These are phyloP conservation scores for Blastobotrys proliferans DNA, from an alignment of 1,139 yeast genomes.

Conservation along the genomic window DNA sequence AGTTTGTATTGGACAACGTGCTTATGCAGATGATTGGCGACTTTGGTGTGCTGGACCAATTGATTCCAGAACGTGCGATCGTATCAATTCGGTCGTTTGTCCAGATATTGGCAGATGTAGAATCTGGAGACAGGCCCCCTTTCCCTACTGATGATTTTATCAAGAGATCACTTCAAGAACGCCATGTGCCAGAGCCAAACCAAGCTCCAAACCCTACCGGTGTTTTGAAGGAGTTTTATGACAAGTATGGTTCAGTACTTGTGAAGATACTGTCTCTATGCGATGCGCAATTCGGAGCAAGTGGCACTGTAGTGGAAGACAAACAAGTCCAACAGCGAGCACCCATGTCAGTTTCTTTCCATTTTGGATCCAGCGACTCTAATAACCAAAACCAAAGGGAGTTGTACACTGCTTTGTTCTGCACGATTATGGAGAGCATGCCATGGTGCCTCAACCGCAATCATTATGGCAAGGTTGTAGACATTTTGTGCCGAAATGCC, in stretches of 20 bases:
- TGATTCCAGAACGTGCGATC: constrained; percentile 66
- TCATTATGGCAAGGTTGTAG: constrained; percentile 62
- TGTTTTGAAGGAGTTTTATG: constrained; percentile 46
- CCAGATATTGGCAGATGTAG: constrained; percentile 59
- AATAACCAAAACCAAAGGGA: constrained; percentile 26
- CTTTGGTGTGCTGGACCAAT: constrained; percentile 47
- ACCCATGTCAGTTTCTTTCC: constrained; percentile 43
- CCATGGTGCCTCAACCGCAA: constrained; percentile 63
- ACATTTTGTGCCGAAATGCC: constrained; percentile 69
- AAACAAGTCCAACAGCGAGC: constrained; percentile 30
- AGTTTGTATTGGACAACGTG: constrained; percentile 73
- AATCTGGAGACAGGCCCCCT: constrained; percentile 55
- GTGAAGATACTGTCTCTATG: constrained; percentile 54
- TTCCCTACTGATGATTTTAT: constrained; percentile 53
- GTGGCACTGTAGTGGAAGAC: constrained; percentile 19
- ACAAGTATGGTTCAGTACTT: constrained; percentile 66
- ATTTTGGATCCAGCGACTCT: constrained; percentile 40
- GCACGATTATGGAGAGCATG: constrained; percentile 61
- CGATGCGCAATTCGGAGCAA: constrained; percentile 44
- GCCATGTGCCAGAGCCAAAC: constrained; percentile 14
- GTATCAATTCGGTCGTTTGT: constrained; percentile 70
- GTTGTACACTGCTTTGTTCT: constrained; percentile 58
- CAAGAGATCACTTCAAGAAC: constrained; percentile 12
- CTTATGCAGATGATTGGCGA: constrained; percentile 55
- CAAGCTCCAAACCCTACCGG: constrained; percentile 21